These are phyloP conservation scores for Metschnikowia matae DNA, from an alignment of 805 yeast species.

Conservation along the genomic window DNA sequence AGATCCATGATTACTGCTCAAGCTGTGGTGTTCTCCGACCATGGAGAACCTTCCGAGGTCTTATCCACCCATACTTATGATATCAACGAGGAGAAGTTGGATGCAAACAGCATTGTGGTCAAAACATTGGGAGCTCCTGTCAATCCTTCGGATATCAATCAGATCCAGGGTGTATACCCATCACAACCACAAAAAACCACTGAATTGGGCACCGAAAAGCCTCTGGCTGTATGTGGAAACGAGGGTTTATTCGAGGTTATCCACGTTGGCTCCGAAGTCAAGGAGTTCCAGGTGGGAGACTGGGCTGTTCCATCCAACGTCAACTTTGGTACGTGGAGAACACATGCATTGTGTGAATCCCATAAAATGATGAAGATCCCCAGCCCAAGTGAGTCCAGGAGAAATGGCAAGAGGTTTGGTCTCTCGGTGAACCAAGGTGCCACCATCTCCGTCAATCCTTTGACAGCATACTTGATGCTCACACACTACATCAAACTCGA, in stretches of 20 bases:
- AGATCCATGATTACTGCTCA: slow-evolving; percentile 46
- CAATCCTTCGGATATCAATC: slow-evolving; percentile 45
- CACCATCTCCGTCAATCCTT: slow-evolving; percentile 87
- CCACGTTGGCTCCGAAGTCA: slow-evolving; percentile 17
- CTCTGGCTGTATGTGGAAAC: slow-evolving; percentile 20
- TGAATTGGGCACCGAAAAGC: slow-evolving; percentile 50
- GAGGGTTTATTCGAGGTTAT: slow-evolving; percentile 20
- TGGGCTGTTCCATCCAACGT: slow-evolving; percentile 80
- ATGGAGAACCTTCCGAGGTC: slow-evolving; percentile 64
- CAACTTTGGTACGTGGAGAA: slow-evolving; percentile 92
- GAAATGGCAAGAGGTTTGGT: slow-evolving; percentile 27
- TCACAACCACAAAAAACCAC: slow-evolving; percentile 46
- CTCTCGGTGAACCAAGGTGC: slow-evolving; percentile 63
- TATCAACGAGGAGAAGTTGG: slow-evolving; percentile 44
- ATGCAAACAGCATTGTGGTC: slow-evolving; percentile 27
- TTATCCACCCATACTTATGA: slow-evolving; percentile 49
- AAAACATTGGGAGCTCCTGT: slow-evolving; percentile 39
- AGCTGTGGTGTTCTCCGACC: slow-evolving; percentile 62
- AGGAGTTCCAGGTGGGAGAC: slow-evolving; percentile 45
- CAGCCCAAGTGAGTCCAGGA: slow-evolving; percentile 45
- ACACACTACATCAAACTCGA: slow-evolving; percentile 58
- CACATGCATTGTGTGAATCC: slow-evolving; percentile 55
- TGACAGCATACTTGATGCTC: slow-evolving; percentile 87
- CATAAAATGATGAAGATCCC: slow-evolving; percentile 56
- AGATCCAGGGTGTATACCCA: slow-evolving; percentile 45